Conservation (phyloP, 192 early-diverging fungal genomes). For the Coemansia sp. region DNA sequence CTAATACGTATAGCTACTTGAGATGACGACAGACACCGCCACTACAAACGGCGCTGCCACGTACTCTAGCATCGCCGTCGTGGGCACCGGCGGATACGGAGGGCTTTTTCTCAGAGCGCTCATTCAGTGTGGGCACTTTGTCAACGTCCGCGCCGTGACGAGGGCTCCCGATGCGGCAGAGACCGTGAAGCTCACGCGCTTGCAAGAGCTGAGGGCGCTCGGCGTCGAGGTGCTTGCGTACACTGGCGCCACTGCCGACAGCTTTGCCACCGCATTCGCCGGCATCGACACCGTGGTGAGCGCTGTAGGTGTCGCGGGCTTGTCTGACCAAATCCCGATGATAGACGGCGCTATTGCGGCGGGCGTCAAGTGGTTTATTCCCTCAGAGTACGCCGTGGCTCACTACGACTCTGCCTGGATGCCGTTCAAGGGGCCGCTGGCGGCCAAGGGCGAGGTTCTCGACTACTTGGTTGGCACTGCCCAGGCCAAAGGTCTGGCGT, state of each 20-base stretch:
- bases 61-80: slow-evolving; percentile 40
- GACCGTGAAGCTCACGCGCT: slow-evolving; percentile 23
- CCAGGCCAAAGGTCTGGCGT: slow-evolving; percentile 18
- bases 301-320: slow-evolving; percentile 24
- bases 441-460: slow-evolving; percentile 24
- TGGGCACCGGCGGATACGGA: slow-evolving; percentile 43
- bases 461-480: slow-evolving; percentile 19
- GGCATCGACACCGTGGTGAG: slow-evolving; percentile 42
- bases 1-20: neutral
- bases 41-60: neutral
- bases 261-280: slow-evolving; percentile 20
- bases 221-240: slow-evolving; percentile 33
- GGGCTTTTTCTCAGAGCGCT: slow-evolving; percentile 36
- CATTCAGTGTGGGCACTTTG: slow-evolving; percentile 14
- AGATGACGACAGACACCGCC: neutral
- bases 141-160: slow-evolving; percentile 38
- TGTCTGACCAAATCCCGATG: slow-evolving; percentile 34
- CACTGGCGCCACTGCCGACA: neutral
- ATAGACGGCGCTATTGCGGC: slow-evolving; percentile 41
- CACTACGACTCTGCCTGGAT: slow-evolving; percentile 31
- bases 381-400: slow-evolving; percentile 48
- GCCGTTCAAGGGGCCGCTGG: slow-evolving; percentile 46
- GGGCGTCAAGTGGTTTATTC: slow-evolving; percentile 50
- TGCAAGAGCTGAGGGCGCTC: slow-evolving; percentile 10
- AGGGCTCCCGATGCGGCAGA: slow-evolving; percentile 8